phyloP scores from a whole-genome alignment of 768 basidiomycete genomes.

The Kwoniella sp. region DNA sequence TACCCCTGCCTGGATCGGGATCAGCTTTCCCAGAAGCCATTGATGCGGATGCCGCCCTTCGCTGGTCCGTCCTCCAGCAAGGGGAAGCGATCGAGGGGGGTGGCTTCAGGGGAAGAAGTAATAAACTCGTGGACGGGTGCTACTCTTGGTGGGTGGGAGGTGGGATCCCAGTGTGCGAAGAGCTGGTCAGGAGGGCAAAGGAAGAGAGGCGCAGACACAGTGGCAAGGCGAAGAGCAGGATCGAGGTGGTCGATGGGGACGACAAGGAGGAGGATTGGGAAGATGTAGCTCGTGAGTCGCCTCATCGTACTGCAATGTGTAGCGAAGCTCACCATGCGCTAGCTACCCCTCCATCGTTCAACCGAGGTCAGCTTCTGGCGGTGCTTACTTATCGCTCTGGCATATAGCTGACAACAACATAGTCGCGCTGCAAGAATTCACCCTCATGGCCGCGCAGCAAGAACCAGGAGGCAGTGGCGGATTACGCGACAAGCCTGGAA shows the following conservation, averaged over 20 bases:
- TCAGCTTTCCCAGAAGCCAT: conserved; percentile 54
- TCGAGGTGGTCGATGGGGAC: conserved; percentile 44
- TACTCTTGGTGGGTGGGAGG: conserved; percentile 99
- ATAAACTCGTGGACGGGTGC: conserved; percentile 98
- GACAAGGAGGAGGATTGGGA: conserved; percentile 59
- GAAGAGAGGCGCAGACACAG: background rate
- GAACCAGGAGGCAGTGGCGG: conserved; percentile 63
- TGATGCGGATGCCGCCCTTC: conserved; percentile 60
- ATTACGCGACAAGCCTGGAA: conserved; percentile 89
- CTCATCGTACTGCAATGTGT: too few species aligned
- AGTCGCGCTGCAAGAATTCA: conserved; percentile 78
- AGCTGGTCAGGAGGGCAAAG: conserved; percentile 38
- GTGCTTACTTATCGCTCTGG: too few species aligned
- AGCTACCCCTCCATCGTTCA: conserved; percentile 38
- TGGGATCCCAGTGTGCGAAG: conserved; percentile 71
- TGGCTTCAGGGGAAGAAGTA: conserved; percentile 87
- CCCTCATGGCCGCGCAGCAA: conserved; percentile 79
- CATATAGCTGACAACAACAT: conserved; percentile 2
- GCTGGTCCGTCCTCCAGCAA: conserved; percentile 86
- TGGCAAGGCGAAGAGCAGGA: conserved; percentile 4
- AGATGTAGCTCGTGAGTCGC: conserved; percentile 62
- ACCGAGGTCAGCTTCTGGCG: conserved; percentile 40
- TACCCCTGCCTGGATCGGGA: conserved; percentile 16
- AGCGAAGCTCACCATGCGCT: background rate
- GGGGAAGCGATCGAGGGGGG: conserved; percentile 76